Evolutionary conservation across 2,329 filamentous ascomycete genomes (phyloP), one percentile per base, ranked within the genome.

Genomic region (Aotearoamyces nothofagi): DNA sequence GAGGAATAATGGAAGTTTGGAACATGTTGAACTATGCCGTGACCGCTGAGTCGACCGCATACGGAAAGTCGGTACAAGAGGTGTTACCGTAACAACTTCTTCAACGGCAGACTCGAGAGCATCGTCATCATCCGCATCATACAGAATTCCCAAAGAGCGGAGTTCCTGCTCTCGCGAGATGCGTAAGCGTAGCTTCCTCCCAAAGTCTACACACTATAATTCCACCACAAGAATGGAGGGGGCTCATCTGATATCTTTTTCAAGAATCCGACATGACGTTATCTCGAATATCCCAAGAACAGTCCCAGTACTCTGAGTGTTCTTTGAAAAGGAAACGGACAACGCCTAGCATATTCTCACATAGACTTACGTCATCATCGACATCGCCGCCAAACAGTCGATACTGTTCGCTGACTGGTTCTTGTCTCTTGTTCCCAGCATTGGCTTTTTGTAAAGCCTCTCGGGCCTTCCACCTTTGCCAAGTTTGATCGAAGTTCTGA

Each of bases 401-500:
- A 15, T 33, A 32, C 33, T 46, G 39, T 24, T 47, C 43, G n/a
- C 35, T 26, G 30, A 44, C 44, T 11, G 37, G 19, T 32, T 42
- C 38, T 17, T 39, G 17, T 29, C 25, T 34, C 11, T 45, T 43
- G 33, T 41, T 33, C 34, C 45, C 38, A 11, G 15, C 6, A 9
- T 16, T 8, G 13, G 11, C 10, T 4, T 19, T 16, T 16, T 20
- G 13, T 10, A n/a, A 7, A 7, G 16, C 15, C 17, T 46, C 39
- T 14, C 39, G 33, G 1, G 39, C 40, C 27, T 46, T 46, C 46
- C 45, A 50, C 26, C 40, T 32, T 23, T 39, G 39, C 42, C 43
- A 48, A 26, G 35, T 46, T 29, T 45, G 42, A 27, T 48, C 41
- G 27, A 48, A 46, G 32, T 39, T 48, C 27, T 46, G 44, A 19